Evolutionary conservation across 2,329 filamentous ascomycete species (phyloP).

Genomic region (Penicillium sp.): DNA sequence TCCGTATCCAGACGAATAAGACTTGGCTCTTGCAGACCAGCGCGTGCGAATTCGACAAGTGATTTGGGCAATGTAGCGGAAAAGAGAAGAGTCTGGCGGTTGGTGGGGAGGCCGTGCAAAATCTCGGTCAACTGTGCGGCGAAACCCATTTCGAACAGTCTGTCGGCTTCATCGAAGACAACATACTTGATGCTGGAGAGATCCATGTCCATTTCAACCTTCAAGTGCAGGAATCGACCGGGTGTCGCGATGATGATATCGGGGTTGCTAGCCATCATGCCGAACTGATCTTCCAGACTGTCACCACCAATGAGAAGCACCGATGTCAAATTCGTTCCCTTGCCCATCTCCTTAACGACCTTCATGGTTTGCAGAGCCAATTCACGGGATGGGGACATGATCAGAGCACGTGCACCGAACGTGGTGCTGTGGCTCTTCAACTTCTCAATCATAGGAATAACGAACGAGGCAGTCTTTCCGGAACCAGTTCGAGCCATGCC

Average conservation of each 20-base stretch:
- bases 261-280: conserved; percentile 87
- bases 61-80: conserved; percentile 93
- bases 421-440: conserved; percentile 82
- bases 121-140: conserved; percentile 91
- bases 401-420: conserved; percentile 80
- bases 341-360: conserved; percentile 90
- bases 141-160: conserved; percentile 98
- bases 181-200: conserved; percentile 90
- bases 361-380: conserved; percentile 92
- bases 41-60: conserved; percentile 90
- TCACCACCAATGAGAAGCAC: conserved; percentile 92
- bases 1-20: conserved; percentile 89
- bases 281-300: conserved; percentile 91
- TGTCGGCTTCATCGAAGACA: conserved; percentile 96
- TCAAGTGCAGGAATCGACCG: conserved; percentile 91
- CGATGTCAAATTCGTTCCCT: conserved; percentile 86
- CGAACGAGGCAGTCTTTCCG: conserved; percentile 96
- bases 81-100: conserved; percentile 87
- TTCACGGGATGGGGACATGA: conserved; percentile 90
- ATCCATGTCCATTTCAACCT: conserved; percentile 93
- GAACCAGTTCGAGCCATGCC: conserved; percentile 99
- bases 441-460: conserved; percentile 96
- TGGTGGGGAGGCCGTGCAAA: conserved; percentile 77
- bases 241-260: conserved; percentile 98
- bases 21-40: conserved; percentile 87